Base-by-base conservation (phyloP, 2,329 filamentous ascomycete genomes). In the Hymenoscyphus fructigenus region DNA sequence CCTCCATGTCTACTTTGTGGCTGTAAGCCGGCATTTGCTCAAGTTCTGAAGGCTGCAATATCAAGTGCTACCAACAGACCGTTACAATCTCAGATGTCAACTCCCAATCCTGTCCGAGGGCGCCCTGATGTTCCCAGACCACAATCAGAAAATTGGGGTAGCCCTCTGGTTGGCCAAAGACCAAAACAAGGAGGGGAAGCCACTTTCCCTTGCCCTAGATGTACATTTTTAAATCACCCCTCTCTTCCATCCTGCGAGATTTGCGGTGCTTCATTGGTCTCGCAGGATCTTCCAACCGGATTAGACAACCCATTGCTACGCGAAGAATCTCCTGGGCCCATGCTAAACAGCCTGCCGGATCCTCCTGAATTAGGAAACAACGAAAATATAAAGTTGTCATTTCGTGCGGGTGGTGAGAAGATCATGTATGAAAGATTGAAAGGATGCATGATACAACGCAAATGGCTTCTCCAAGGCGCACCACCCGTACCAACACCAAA, bases 181-280 rank as follows among this genome's bases (percentile, higher is more conserved):
- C 17, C n/a, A 20, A 10, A 58, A 47, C 3, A 76, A 61, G 75
- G 77, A 69, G 72, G 73, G 26, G 70, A 78, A 61, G 77, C 80
- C 1, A 80, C 80, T 1, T 85, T 88, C 66, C 81, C 85, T 62
- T 99, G 95, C 73, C 91, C 92, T 7, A 84, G 95, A 67, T 99
- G 95, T 75, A 99, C 95, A 0, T 98, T 98, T 73, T 83, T 90
- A 47, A 99, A 99, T 71, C 92, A 98, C 74, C 92, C 93, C 0
- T 97, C 92, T 2, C 79, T 99, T 14, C 79, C 88, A 14, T 86
- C 88, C 5, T 99, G 95, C 74, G 95, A 99, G 78, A 93, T 99
- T 61, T 99, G 95, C 73, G 92, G 92, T 14, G 91, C 89, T 0
- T 85, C 92, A 7, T 80, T 97, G 3, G 79, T 87, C 59, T 86